Conservation (phyloP, 768 basidiomycete genomes). For the Tulasnella calospora region DNA sequence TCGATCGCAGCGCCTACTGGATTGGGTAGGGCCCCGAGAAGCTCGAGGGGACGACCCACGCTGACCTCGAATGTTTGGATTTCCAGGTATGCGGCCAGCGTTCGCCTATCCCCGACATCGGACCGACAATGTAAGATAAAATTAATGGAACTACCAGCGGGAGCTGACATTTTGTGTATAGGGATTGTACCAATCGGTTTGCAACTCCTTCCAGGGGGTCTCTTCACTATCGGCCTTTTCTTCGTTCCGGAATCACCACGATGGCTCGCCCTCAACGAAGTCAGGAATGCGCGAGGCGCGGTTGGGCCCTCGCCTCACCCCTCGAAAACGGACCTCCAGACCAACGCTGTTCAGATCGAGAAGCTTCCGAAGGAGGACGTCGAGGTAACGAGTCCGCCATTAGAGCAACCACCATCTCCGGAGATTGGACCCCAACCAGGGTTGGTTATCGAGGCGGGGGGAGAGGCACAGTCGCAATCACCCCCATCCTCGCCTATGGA, state of each 20-base stretch:
- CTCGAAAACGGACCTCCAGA: background rate
- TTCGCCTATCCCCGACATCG: conserved; percentile 5
- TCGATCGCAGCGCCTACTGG: conserved; percentile 14
- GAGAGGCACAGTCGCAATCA: background rate
- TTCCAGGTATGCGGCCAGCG: conserved; percentile 24
- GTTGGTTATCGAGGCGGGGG: background rate
- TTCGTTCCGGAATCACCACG: conserved; percentile 24
- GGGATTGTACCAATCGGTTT: conserved; percentile 21
- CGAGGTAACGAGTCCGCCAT: background rate
- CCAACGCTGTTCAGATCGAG: background rate
- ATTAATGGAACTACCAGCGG: background rate
- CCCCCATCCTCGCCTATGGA: background rate
- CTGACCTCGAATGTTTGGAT: conserved; percentile 10
- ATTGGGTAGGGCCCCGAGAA: conserved; percentile 19
- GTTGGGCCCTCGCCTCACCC: background rate
- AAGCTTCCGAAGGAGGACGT: background rate
- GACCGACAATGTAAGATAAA: conserved; percentile 8
- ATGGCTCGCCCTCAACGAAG: conserved; percentile 12
- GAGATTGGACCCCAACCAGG: background rate
- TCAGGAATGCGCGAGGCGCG: background rate
- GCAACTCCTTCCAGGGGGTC: conserved; percentile 19
- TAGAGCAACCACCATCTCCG: background rate
- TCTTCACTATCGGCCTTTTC: conserved; percentile 19
- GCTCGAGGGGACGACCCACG: background rate
- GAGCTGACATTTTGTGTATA: background rate